Conservation (phyloP, 306 rosid genomes). For the Trichosanthes truncata region DNA sequence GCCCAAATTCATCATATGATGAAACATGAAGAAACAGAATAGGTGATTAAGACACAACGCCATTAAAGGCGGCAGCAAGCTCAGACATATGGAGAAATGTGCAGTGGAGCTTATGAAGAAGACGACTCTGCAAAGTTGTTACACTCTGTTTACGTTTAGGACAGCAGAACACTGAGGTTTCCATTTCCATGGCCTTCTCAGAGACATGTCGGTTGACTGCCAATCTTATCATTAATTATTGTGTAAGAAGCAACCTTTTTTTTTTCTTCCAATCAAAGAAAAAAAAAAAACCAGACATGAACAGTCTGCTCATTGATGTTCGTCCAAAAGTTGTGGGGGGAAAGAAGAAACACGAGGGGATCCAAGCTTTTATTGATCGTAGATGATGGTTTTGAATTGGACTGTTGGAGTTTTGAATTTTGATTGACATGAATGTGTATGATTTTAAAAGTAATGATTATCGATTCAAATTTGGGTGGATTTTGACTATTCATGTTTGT, state of each 20-base stretch:
- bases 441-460: no score
- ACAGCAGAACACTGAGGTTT: neutral
- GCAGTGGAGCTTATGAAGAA: neutral
- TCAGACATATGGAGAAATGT: neutral
- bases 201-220: neutral
- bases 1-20: neutral
- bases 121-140: neutral
- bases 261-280: neutral
- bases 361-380: neutral
- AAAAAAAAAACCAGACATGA: neutral
- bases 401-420: no score
- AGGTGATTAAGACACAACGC: neutral
- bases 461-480: no score
- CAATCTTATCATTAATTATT: neutral
- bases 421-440: no score
- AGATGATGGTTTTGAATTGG: neutral
- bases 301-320: neutral
- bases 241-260: neutral
- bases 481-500: no score
- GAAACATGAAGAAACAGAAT: neutral
- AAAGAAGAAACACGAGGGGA: neutral
- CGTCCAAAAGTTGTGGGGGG: neutral
- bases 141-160: neutral
- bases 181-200: neutral
- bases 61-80: neutral